These are phyloP conservation scores for Xerocomus spinulosus DNA, from an alignment of 768 basidiomycete species.

Conservation along the genomic window DNA sequence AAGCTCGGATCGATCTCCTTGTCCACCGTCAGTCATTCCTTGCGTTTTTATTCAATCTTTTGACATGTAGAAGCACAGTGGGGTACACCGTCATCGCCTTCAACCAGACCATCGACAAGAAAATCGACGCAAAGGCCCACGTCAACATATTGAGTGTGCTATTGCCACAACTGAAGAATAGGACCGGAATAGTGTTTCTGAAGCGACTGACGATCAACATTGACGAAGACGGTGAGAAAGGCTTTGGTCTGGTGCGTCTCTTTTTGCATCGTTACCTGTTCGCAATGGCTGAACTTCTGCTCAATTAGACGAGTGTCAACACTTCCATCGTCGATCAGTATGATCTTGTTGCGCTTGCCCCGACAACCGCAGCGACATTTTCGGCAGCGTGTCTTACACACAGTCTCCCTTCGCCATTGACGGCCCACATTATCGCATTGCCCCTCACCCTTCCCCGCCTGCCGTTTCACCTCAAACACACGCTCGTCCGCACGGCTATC, in stretches of 20 bases:
- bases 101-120: slow-evolving; percentile 66
- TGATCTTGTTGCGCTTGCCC: slow-evolving; percentile 73
- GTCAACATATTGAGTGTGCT: slow-evolving; percentile 58
- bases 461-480: slow-evolving; percentile 79
- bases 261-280: slow-evolving; percentile 3
- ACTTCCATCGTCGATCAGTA: slow-evolving; percentile 56
- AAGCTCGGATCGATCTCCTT: slow-evolving; percentile 63
- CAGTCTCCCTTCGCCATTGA: slow-evolving; percentile 66
- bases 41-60: neutral
- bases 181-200: slow-evolving; percentile 59
- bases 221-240: slow-evolving; percentile 82
- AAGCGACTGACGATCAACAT: slow-evolving; percentile 78
- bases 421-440: slow-evolving; percentile 76
- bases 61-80: slow-evolving; percentile 44
- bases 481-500: slow-evolving; percentile 72
- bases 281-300: neutral
- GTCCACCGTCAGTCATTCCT: slow-evolving; percentile 56
- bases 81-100: slow-evolving; percentile 82
- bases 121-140: slow-evolving; percentile 68
- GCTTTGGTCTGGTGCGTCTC: slow-evolving; percentile 66
- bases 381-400: slow-evolving; percentile 79
- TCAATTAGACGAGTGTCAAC: slow-evolving; percentile 66
- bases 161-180: slow-evolving; percentile 53
- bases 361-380: slow-evolving; percentile 68
- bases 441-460: slow-evolving; percentile 75